Percentiles rank a stretch among this genome's conserved stretches.
phyloP scores from a whole-genome alignment of 1,139 yeast genomes.

The Geotrichum aggregatum region DNA sequence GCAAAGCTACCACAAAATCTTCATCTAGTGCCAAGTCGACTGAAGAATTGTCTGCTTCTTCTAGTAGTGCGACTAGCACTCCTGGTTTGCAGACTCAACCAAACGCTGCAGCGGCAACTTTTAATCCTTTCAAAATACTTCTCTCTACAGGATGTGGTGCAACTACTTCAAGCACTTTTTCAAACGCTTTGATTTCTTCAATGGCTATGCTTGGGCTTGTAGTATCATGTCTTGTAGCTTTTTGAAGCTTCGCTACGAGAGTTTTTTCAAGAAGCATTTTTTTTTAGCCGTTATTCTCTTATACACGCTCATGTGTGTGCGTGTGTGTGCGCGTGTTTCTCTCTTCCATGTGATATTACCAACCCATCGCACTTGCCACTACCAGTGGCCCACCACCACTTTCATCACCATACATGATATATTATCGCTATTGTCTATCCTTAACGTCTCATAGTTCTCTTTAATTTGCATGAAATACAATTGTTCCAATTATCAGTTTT shows the following conservation, averaged over 20 bases:
- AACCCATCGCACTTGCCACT: no score
- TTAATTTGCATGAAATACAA: no score
- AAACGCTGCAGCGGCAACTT: background rate
- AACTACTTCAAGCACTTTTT: background rate
- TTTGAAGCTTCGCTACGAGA: no score
- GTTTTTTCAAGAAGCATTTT: background rate
- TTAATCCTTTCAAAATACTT: conserved; percentile 2
- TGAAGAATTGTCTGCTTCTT: background rate
- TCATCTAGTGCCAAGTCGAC: conserved; percentile 2
- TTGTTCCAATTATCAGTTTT: no score
- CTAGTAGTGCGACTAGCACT: background rate
- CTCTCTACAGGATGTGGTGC: background rate
- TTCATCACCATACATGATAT: no score
- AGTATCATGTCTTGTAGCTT: background rate
- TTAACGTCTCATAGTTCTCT: no score
- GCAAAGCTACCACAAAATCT: background rate
- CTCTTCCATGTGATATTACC: no score
- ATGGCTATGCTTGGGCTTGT: background rate
- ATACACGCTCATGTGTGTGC: no score
- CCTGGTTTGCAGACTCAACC: conserved; percentile 11
- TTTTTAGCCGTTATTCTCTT: background rate
- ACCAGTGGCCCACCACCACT: no score
- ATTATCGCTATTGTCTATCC: no score
- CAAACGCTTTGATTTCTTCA: background rate
- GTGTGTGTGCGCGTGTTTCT: no score